Evolutionary conservation across 2,329 filamentous ascomycete species (phyloP).

Genomic region (Teratosphaeria viscida): DNA sequence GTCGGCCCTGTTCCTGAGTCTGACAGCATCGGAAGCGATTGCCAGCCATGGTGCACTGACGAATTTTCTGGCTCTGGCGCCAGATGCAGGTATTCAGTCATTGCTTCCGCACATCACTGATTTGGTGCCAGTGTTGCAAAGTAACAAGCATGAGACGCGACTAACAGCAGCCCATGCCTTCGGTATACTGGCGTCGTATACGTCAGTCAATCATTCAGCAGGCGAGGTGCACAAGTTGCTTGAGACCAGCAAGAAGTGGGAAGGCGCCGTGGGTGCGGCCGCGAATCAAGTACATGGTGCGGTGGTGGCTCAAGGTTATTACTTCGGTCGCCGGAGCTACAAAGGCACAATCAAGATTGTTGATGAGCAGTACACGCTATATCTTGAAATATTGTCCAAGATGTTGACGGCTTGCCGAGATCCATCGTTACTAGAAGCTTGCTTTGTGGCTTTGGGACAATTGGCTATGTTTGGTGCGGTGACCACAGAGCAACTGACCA

Average conservation of each 20-base stretch:
- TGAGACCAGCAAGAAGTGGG: slow-evolving; percentile 37
- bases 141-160: slow-evolving; percentile 61
- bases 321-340: slow-evolving; percentile 47
- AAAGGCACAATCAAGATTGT: slow-evolving; percentile 24
- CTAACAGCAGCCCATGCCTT: slow-evolving; percentile 57
- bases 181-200: slow-evolving; percentile 65
- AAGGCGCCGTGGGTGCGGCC: slow-evolving; percentile 48
- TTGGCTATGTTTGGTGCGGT: slow-evolving; percentile 50
- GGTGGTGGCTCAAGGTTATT: slow-evolving; percentile 48
- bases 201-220: slow-evolving; percentile 28
- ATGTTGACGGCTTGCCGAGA: slow-evolving; percentile 48
- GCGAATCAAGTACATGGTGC: slow-evolving; percentile 51
- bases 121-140: slow-evolving; percentile 52
- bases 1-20: slow-evolving; percentile 14
- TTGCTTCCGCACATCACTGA: slow-evolving; percentile 41
- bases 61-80: slow-evolving; percentile 44
- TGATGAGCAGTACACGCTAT: slow-evolving; percentile 19
- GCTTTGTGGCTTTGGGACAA: slow-evolving; percentile 49
- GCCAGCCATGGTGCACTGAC: slow-evolving; percentile 32
- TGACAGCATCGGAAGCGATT: slow-evolving; percentile 16
- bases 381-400: slow-evolving; percentile 37
- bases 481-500: slow-evolving; percentile 29
- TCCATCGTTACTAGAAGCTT: slow-evolving; percentile 46
- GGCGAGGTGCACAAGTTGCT: slow-evolving; percentile 34
- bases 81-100: slow-evolving; percentile 42